phyloP scores from a whole-genome alignment of 306 rosid species.

The Spatholobus suberectus region DNA sequence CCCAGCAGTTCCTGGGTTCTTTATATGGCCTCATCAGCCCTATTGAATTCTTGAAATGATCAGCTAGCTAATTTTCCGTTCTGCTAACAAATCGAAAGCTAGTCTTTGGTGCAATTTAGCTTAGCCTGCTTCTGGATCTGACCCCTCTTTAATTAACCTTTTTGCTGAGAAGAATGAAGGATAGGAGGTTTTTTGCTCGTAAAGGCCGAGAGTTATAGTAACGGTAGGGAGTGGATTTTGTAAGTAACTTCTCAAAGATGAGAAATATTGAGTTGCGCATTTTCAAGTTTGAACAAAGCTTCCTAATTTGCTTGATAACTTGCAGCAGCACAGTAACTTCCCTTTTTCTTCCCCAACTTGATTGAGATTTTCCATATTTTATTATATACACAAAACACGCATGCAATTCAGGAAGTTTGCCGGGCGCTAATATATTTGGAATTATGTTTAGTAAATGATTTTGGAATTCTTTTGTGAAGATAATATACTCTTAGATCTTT shows the following conservation, averaged over 20 bases:
- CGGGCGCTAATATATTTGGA: background rate
- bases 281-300: background rate
- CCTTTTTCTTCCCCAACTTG: background rate
- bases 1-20: slow-evolving; percentile 59
- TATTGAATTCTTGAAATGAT: slow-evolving; percentile 49
- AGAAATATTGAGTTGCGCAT: slow-evolving; percentile 31
- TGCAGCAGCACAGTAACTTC: background rate
- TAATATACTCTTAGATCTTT: too few species aligned
- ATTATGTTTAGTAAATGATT: too few species aligned
- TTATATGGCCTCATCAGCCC: slow-evolving; percentile 72
- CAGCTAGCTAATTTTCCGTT: slow-evolving; percentile 26
- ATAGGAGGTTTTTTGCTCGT: slow-evolving; percentile 26
- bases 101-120: slow-evolving; percentile 38
- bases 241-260: slow-evolving; percentile 39
- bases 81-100: slow-evolving; percentile 47
- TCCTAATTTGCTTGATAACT: background rate
- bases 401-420: background rate
- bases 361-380: background rate
- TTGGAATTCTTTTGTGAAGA: too few species aligned
- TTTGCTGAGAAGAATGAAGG: slow-evolving; percentile 40
- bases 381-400: background rate
- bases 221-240: slow-evolving; percentile 52
- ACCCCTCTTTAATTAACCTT: slow-evolving; percentile 47
- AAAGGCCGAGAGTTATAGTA: slow-evolving; percentile 31
- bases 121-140: slow-evolving; percentile 44